Evolutionary conservation across 306 rosid species (phyloP).

Genomic region (Mimosa pudica): DNA sequence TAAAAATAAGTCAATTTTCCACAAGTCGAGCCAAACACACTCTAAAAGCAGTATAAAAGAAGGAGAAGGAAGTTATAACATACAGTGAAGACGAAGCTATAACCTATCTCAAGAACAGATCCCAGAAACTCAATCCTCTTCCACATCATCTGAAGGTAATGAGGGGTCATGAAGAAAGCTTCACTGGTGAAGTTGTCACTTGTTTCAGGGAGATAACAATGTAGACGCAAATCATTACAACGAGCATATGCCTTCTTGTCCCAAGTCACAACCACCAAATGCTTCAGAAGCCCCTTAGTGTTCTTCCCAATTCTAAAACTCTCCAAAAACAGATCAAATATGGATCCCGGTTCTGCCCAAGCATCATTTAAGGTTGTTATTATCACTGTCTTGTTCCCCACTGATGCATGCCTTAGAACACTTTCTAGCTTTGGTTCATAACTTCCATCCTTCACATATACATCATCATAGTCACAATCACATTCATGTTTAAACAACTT

Average conservation of each 20-base stretch:
- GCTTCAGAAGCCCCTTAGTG: constrained; percentile 57
- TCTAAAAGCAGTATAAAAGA: background rate
- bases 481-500: constrained; percentile 4
- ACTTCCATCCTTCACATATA: background rate
- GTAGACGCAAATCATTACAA: constrained; percentile 62
- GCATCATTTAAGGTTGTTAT: constrained; percentile 82
- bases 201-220: constrained; percentile 59
- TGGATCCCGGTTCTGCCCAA: constrained; percentile 86
- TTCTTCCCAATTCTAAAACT: constrained; percentile 67
- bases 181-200: constrained; percentile 65
- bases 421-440: constrained; percentile 38
- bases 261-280: constrained; percentile 70
- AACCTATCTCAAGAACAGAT: constrained; percentile 63
- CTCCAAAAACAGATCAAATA: constrained; percentile 73
- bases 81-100: constrained; percentile 88
- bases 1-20: too few species aligned
- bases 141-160: constrained; percentile 88
- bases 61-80: background rate
- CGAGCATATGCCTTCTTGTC: constrained; percentile 71
- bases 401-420: constrained; percentile 57
- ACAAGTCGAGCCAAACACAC: too few species aligned
- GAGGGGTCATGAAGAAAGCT: constrained; percentile 74
- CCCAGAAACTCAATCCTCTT: constrained; percentile 62
- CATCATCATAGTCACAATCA: too few species aligned
- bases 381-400: constrained; percentile 64